Percentiles rank a stretch among this genome's conserved stretches.
phyloP scores from a whole-genome alignment of 2,329 filamentous ascomycete genomes.

The Monosporascus sp. region DNA sequence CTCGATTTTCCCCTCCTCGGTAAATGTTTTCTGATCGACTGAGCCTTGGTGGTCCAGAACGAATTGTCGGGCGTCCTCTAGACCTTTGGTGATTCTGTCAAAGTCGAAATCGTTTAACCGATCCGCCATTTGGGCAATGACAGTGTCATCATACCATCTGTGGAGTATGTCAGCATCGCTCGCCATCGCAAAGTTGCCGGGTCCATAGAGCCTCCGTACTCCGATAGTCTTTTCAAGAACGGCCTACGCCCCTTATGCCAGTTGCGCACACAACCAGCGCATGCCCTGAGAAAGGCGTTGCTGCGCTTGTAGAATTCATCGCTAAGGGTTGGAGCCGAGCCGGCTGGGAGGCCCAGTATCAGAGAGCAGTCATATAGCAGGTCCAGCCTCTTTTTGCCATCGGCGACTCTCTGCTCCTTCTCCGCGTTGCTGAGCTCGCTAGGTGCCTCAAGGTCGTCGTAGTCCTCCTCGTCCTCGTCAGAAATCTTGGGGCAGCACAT shows the following conservation, averaged over 20 bases:
- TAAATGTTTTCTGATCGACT: conserved; percentile 35
- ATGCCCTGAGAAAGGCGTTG: conserved; percentile 55
- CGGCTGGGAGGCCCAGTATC: conserved; percentile 61
- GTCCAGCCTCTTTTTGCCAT: conserved; percentile 51
- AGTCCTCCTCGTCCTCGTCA: conserved; percentile 60
- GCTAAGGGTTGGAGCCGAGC: conserved; percentile 55
- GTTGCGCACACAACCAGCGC: conserved; percentile 65
- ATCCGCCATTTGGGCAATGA: conserved; percentile 46
- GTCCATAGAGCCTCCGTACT: conserved; percentile 36
- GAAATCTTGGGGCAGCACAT: conserved; percentile 62
- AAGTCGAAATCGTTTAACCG: conserved; percentile 58
- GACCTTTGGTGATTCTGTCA: conserved; percentile 53
- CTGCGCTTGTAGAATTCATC: conserved; percentile 54
- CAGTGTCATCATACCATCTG: conserved; percentile 40
- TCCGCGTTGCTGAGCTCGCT: conserved; percentile 44
- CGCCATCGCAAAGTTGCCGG: background rate
- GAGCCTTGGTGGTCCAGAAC: conserved; percentile 37
- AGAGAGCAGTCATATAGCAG: conserved; percentile 63
- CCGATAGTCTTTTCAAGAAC: conserved; percentile 57
- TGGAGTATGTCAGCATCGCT: conserved; percentile 4
- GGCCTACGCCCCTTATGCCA: conserved; percentile 66
- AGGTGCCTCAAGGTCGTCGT: conserved; percentile 48
- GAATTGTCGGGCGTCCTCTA: conserved; percentile 50
- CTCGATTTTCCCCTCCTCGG: conserved; percentile 42
- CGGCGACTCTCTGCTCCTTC: conserved; percentile 48